phyloP scores from a whole-genome alignment of 2,329 filamentous ascomycete species.

The Tympanopsis confertula region DNA sequence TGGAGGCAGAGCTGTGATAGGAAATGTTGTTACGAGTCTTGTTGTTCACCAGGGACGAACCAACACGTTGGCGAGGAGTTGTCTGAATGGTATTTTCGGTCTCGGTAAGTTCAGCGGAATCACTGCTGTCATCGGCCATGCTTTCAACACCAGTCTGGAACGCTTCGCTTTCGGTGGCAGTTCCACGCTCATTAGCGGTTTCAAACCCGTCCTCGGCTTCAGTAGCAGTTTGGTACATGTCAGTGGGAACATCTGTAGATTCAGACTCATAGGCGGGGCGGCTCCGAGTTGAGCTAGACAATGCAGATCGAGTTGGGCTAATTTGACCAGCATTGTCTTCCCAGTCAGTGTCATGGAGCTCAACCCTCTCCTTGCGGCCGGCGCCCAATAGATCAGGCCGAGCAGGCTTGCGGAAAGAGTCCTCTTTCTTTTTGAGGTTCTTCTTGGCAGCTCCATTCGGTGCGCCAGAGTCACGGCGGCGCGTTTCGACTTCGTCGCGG shows the following conservation, averaged over 20 bases:
- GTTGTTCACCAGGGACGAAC: conserved; percentile 26
- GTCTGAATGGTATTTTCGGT: conserved; percentile 55
- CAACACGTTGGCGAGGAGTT: conserved; percentile 26
- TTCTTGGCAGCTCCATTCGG: conserved; percentile 33
- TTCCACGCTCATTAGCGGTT: conserved; percentile 61
- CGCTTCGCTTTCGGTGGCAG: conserved; percentile 74
- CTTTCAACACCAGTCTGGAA: conserved; percentile 66
- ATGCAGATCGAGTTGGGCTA: conserved; percentile 38
- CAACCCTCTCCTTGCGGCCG: conserved; percentile 61
- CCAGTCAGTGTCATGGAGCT: conserved; percentile 71
- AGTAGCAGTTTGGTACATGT: conserved; percentile 71
- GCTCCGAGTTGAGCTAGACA: conserved; percentile 16
- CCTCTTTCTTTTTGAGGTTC: conserved; percentile 49
- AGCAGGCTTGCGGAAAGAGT: conserved; percentile 68
- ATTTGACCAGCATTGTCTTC: conserved; percentile 63
- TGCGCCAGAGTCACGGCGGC: conserved; percentile 43
- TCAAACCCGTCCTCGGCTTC: conserved; percentile 60
- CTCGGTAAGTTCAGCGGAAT: conserved; percentile 68
- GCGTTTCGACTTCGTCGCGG: conserved; percentile 75
- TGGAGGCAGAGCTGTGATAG: conserved; percentile 79
- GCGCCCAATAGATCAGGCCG: conserved; percentile 66
- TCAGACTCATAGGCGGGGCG: conserved; percentile 9
- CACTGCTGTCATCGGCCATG: conserved; percentile 60
- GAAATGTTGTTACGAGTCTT: conserved; percentile 50
- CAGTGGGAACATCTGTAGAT: conserved; percentile 37